Base-by-base conservation (phyloP, 345 rosid genomes). In the Fremontodendron californicum region DNA sequence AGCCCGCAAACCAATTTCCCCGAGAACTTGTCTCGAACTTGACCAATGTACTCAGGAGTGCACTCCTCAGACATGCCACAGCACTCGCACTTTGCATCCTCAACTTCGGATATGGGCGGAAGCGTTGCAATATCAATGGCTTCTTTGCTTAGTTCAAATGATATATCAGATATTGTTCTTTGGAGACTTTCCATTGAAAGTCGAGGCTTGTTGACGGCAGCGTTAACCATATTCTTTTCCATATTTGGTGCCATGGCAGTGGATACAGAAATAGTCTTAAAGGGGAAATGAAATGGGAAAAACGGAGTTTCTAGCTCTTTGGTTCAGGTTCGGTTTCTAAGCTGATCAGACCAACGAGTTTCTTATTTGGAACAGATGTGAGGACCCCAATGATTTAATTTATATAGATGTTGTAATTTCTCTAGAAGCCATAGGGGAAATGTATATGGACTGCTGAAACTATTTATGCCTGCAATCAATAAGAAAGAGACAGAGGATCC, bases 41-140 rank as follows among this genome's bases (percentile, higher is more conserved):
- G 86, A 35, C 79, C 82, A 15, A 87, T 81, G 78, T 93, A 94
- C 85, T 90, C 94, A 0, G 85, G 80, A 11, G 98, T 91, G 82
- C 91, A 94, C 85, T 93, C 97, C 84, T 94, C 97, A 6, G 89
- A 89, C 95, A 94, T 85, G 67, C 97, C 97, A 72, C 98, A 94
- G 69, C 98, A 93, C 86, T 94, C 97, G 45, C 98, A 93, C 80
- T 87, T 89, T 10, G 92, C 95, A 71, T 92, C 93, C 80, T 87
- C 92, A 3, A 89, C 88, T 83, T 93, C 97, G 0, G 91, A 73
- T 61, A 91, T 89, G 1, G 89, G 75, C 9, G 87, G 66, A 39
- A 85, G 85, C 33, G 39, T 68, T 5, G 80, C 37, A n/a, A n/a
- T n/a, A 58, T 71, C 80, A 0, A 81, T 63, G 18, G 84, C 61